Base-by-base conservation (phyloP, 2,329 filamentous ascomycete genomes). In the Purpureocillium lavendulum region DNA sequence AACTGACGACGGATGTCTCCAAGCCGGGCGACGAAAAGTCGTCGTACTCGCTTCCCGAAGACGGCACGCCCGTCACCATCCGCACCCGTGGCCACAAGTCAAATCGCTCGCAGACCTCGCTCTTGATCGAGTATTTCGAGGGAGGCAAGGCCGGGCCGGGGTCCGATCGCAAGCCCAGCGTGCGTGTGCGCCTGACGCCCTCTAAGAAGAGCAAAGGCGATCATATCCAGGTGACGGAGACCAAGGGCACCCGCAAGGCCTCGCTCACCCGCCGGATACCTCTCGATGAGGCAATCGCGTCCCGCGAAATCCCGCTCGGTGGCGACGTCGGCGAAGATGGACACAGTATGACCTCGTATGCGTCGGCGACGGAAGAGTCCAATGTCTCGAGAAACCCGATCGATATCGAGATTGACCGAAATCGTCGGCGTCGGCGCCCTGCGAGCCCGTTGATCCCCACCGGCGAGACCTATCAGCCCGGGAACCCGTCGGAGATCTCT, bases 41-140 rank as follows among this genome's bases (percentile, higher is more conserved):
- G 4, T 80, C 82, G 39, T 89, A 85, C 62, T 87, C 83, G 30
- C 75, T 92, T 38, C 86, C 85, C 42, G 84, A 88, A 55, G 86
- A 92, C 77, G 87, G 86, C 58, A 90, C 85, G 39, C 88, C 89
- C 32, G 82, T 98, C 55, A 97, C 87, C 44, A 94, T 98, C 60
- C 81, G 83, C 57, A 95, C 90, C 33, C 77, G 75, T 44, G 72
- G 76, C 52, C 73, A 77, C 57, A 67, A 65, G 48, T 55, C 69
- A 45, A 74, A 67, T 56, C 65, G 77, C 52, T 94, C 87, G 34
- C 88, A 94, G 66, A 94, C 89, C 30, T 94, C 87, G 41, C 72
- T 96, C 49, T 71, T 96, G 53, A 96, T 96, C 54, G 89, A 96
- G 65, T 95, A 94, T 63, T 96, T 94, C 55, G 89, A 95, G 65